These are phyloP conservation scores for Sporisorium graminicola DNA, from an alignment of 1,284 basidiomycete species.

Conservation along the genomic window DNA sequence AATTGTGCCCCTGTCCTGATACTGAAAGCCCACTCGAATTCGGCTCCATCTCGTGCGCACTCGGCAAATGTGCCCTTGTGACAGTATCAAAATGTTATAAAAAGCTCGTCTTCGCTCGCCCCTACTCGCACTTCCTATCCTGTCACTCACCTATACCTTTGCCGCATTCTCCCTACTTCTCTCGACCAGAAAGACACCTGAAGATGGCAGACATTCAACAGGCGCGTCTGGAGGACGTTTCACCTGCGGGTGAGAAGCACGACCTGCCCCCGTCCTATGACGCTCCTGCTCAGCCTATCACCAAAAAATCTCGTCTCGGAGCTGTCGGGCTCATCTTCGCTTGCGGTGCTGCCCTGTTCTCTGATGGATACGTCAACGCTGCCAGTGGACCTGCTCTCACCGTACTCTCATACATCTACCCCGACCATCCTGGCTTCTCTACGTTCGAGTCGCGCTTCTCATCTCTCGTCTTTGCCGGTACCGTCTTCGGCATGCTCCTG, in stretches of 20 bases:
- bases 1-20: no score
- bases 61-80: no score
- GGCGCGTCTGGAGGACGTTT: constrained; percentile 2
- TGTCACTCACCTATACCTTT: background rate
- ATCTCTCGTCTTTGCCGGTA: constrained; percentile 71
- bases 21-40: no score
- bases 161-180: no score
- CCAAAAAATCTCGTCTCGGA: constrained; percentile 36
- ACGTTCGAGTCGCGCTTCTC: constrained; percentile 55
- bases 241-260: constrained; percentile 27
- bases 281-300: constrained; percentile 12
- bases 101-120: no score
- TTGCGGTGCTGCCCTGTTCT: constrained; percentile 65
- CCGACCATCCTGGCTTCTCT: constrained; percentile 35
- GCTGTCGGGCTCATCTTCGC: constrained; percentile 60
- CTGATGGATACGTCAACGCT: constrained; percentile 65
- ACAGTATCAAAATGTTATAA: no score
- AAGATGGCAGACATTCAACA: constrained; percentile 33
- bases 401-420: constrained; percentile 51
- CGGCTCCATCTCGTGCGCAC: no score
- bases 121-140: background rate
- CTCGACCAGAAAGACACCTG: background rate
- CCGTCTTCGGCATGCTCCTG: constrained; percentile 76
- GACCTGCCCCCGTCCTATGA: constrained; percentile 4
- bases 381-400: constrained; percentile 52